phyloP scores from a whole-genome alignment of 768 basidiomycete species.

The Gautieria morchelliformis region DNA sequence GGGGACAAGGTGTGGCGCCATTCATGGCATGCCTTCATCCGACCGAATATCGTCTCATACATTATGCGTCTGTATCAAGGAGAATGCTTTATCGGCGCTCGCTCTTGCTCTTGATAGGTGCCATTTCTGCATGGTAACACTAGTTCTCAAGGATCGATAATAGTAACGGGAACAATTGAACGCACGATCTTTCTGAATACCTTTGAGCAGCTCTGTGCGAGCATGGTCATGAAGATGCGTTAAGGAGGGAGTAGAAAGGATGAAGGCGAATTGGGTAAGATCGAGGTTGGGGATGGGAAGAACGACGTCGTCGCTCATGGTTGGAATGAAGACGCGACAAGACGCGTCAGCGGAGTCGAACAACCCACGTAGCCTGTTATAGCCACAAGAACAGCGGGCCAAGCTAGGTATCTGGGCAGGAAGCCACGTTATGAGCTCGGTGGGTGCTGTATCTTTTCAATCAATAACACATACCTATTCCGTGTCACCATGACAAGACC shows the following conservation, averaged over 20 bases:
- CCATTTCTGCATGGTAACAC: conserved; percentile 56
- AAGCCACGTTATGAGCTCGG: neutral
- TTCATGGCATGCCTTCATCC: neutral
- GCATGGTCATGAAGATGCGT: conserved; percentile 59
- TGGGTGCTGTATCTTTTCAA: neutral
- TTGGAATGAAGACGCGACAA: neutral
- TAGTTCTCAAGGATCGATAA: neutral
- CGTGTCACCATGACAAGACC: conserved; percentile 49
- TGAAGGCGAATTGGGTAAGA: conserved; percentile 72
- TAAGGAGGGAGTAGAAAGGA: conserved; percentile 53
- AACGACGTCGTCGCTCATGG: conserved; percentile 78
- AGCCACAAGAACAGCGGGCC: conserved; percentile 58
- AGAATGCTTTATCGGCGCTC: conserved; percentile 71
- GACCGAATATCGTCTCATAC: too few relatives aligned
- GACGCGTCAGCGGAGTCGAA: neutral
- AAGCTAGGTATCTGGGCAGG: conserved; percentile 47
- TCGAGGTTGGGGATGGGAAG: conserved; percentile 81
- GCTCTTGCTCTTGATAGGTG: conserved; percentile 72
- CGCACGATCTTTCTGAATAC: conserved; percentile 74
- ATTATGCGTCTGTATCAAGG: conserved; percentile 38
- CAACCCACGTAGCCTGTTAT: conserved; percentile 52
- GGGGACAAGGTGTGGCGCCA: conserved; percentile 55
- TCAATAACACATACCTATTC: conserved; percentile 31
- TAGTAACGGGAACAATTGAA: conserved; percentile 12
- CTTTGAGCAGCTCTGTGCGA: conserved; percentile 52